Base-by-base conservation (phyloP, 768 basidiomycete species). In the Leccinum olivaceopallidum region DNA sequence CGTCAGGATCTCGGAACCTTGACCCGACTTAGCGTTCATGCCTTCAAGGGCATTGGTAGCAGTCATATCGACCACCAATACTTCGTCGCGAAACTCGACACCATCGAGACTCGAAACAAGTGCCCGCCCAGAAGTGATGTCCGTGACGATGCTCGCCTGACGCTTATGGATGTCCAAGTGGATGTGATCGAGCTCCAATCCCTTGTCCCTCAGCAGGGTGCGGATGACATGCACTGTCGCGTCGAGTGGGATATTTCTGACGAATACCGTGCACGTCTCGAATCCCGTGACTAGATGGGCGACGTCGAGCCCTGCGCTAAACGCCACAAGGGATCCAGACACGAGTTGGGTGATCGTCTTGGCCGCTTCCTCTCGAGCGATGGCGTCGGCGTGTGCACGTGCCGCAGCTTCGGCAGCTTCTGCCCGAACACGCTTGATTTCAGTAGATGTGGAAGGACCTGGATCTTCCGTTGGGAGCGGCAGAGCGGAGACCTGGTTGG, bases 321-420 rank as follows among this genome's bases (percentile, higher is more conserved):
- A 85, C 3, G 82, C 81, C 20, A 83, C 79, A 49, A 85, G 71
- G 51, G 77, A 79, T 6, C 79, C 80, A 20, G 75, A 74, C 12
- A 83, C 78, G 20, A 82, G 63, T 52, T 76, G 76, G 57, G 73
- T 79, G 8, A 79, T 74, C 2, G 75, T 77, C 53, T 74, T 74
- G 4, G 73, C 63, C 5, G 82, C 83, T 32, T 84, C 82, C 58
- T 71, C 69, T 60, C 70, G 69, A 26, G 56, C 64, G 20, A 64
- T 61, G 53, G 42, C 20, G 4, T 47, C 26, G n/a, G 55, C 65
- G 20, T 58, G 68, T 48, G 65, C 61, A 22, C 66, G 64, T 24
- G 66, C 63, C 2, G 54, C 61, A 5, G 55, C 59, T 18, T 73
- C 68, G 2, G 57, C 66, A 22, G 60, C 57, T 28, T 64, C 65